Conservation (phyloP, 2,329 filamentous ascomycete genomes). For the Calonectria pseudoreteaudii region DNA sequence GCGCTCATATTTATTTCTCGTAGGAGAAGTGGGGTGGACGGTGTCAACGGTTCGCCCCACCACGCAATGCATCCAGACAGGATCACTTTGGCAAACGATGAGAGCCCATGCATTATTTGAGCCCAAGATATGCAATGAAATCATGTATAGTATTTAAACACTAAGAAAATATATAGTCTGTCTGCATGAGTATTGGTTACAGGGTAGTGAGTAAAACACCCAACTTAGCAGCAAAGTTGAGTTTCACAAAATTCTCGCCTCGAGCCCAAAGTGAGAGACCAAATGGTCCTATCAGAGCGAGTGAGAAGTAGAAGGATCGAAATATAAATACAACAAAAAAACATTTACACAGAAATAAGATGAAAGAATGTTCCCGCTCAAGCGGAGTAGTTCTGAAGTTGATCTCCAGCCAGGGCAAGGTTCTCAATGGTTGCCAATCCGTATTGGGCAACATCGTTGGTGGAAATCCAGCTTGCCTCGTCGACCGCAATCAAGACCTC, state of each 20-base stretch:
- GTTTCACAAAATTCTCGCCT: neutral
- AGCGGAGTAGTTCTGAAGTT: conserved; percentile 19
- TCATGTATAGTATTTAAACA: neutral
- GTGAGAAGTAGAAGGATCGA: too few species aligned
- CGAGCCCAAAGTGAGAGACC: neutral
- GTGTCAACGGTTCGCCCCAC: neutral
- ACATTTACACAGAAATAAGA: neutral
- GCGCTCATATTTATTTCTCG: neutral
- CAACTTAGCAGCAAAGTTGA: neutral
- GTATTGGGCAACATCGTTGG: conserved; percentile 68
- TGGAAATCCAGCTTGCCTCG: conserved; percentile 68
- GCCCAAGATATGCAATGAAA: too few species aligned
- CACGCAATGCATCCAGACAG: neutral
- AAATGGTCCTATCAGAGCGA: neutral
- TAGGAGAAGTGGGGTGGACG: too few species aligned
- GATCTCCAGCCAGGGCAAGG: conserved; percentile 53
- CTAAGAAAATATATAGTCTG: neutral
- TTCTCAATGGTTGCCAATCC: conserved; percentile 69
- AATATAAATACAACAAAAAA: neutral
- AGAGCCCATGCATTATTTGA: too few species aligned
- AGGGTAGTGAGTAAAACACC: neutral
- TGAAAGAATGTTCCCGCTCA: neutral
- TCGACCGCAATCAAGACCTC: conserved; percentile 60
- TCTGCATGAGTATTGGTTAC: neutral
- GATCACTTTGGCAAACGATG: neutral